Evolutionary conservation across 2,329 filamentous ascomycete species (phyloP), one percentile per base, ranked within the genome.

Genomic region (Xylariaceae sp.): DNA sequence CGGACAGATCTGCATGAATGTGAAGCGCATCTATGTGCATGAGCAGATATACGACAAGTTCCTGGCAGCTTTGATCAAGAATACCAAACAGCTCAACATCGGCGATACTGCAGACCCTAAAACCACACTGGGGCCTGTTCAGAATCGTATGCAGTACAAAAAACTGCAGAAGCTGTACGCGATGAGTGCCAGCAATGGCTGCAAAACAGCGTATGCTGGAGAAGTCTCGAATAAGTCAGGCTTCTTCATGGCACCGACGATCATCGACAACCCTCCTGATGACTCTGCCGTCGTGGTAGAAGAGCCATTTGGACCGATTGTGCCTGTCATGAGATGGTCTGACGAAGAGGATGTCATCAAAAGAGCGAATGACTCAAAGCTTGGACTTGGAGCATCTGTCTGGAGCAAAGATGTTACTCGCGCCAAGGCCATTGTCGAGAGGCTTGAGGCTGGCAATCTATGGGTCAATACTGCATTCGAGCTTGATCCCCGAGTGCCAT

Each of bases 11-110:
- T 79, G 76, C 58, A 70, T 76, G 14, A 69, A 69, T 15, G 71
- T 68, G 12, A 77, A 77, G 58, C 70, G 76, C 3, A 65, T 82
- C 46, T 85, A 82, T 66, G 75, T 84, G 39, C 78, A 83, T 62
- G 63, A 75, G 51, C 62, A 63, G 18, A 74, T 78, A 53, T 76
- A 76, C 57, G 60, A 71, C 19, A 56, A 66, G 15, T 74, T 77
- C 58, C 60, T 74, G 11, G 52, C 69, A 51, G 72, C 67, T 7
- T 69, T 75, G 69, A 74, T 68, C 49, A 69, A 65, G 53, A 14
- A 30, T 17, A 19, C 46, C 2, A 36, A 48, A 27, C 63, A 49
- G 1, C 31, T 55, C 5, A 54, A 51, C 27, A 19, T 48, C 2
- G 42, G 45, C 11, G n/a, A 27, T 11, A 27, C 32, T n/a, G 4